These are phyloP conservation scores for Apiospora koreana DNA, from an alignment of 2,329 filamentous ascomycete species.

Conservation along the genomic window DNA sequence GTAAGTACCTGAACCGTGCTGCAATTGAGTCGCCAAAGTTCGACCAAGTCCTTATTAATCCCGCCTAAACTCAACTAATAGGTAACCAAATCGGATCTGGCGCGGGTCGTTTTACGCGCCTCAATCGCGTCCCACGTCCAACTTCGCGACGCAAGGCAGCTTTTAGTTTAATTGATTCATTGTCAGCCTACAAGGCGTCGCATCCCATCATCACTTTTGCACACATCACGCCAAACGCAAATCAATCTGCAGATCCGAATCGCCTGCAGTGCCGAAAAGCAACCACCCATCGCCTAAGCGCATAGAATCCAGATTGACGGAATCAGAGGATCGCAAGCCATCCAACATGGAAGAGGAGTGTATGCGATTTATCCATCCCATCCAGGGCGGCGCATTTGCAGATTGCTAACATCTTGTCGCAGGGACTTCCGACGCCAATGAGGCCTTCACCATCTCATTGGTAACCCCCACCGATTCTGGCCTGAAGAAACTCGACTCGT, in stretches of 20 bases:
- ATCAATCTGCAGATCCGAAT: neutral
- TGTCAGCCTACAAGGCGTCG: neutral
- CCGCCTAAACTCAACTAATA: neutral
- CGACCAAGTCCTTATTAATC: neutral
- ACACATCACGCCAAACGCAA: neutral
- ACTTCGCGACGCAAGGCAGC: neutral
- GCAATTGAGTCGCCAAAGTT: neutral
- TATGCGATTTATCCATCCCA: conserved; percentile 10
- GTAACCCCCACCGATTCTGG: conserved; percentile 50
- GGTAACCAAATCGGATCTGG: neutral
- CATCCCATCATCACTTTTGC: neutral
- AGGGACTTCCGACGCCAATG: conserved; percentile 33
- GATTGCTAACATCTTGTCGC: neutral
- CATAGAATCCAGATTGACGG: neutral
- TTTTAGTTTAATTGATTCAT: neutral
- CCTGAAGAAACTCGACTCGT: conserved; percentile 63
- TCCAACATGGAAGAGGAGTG: conserved; percentile 16
- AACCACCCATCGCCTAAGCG: neutral
- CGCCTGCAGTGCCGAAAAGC: neutral
- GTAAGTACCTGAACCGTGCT: neutral
- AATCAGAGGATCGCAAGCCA: neutral
- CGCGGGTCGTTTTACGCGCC: neutral
- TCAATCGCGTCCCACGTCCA: neutral
- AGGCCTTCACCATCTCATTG: conserved; percentile 64
- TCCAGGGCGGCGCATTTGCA: neutral